These are phyloP conservation scores for Sclerotinia minor DNA, from an alignment of 2,329 filamentous ascomycete species.

Conservation along the genomic window DNA sequence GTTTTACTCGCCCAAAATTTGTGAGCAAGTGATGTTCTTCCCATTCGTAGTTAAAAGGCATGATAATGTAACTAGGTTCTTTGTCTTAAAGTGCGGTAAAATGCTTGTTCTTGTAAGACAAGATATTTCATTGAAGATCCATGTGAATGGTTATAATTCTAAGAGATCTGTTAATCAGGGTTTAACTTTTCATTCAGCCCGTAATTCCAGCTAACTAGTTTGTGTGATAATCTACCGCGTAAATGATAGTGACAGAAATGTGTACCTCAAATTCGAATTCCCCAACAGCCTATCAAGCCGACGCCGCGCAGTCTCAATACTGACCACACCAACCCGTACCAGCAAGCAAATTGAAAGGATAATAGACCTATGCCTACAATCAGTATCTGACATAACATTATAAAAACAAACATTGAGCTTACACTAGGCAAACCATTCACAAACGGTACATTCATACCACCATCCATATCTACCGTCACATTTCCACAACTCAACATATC, in stretches of 20 bases:
- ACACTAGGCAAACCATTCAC: constrained; percentile 19
- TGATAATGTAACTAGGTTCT: no score
- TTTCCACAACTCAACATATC: constrained; percentile 29
- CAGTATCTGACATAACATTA: not conserved
- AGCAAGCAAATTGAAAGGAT: not conserved
- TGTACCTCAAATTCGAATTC: not conserved
- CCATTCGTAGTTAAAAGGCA: no score
- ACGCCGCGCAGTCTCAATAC: not conserved
- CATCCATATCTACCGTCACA: constrained; percentile 14
- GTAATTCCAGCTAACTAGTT: not conserved
- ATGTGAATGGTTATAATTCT: no score
- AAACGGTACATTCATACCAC: constrained; percentile 20
- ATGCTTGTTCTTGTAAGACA: no score
- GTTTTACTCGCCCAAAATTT: no score
- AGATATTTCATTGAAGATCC: no score
- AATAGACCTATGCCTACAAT: not conserved
- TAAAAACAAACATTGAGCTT: not conserved
- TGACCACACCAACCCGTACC: constrained; percentile 1
- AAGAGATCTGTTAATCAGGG: no score
- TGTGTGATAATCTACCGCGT: rapidly evolving
- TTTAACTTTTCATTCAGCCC: no score
- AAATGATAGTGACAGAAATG: not conserved
- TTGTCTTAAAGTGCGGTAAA: no score
- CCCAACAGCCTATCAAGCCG: no score
- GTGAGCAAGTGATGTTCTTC: no score